phyloP scores from a whole-genome alignment of 805 yeast genomes.

The Saturnispora ahearnii region DNA sequence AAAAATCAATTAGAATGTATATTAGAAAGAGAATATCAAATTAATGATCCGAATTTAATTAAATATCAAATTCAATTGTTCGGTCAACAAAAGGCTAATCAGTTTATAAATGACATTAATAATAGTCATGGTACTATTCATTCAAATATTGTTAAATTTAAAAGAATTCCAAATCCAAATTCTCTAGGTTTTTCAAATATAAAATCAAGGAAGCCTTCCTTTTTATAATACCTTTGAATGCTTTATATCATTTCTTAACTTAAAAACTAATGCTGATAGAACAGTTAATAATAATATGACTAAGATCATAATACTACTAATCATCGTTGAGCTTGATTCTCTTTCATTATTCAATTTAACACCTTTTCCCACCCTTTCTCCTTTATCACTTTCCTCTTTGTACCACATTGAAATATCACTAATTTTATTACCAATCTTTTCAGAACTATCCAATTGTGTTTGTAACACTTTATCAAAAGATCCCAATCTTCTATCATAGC shows the following conservation, averaged over 20 bases:
- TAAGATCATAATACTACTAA: slow-evolving; percentile 26
- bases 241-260: slow-evolving; percentile 53
- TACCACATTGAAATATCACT: background rate
- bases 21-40: slow-evolving; percentile 23
- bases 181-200: slow-evolving; percentile 38
- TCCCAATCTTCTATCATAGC: slow-evolving; percentile 11
- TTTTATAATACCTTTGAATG: slow-evolving; percentile 41
- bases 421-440: slow-evolving; percentile 10
- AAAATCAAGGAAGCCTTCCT: slow-evolving; percentile 37
- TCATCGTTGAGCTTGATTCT: slow-evolving; percentile 7
- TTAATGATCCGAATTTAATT: slow-evolving; percentile 32
- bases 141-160: slow-evolving; percentile 35
- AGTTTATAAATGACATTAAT: slow-evolving; percentile 21
- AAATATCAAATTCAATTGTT: slow-evolving; percentile 25
- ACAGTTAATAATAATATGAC: slow-evolving; percentile 32
- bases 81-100: slow-evolving; percentile 20
- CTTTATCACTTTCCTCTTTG: background rate
- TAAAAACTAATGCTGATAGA: slow-evolving; percentile 39
- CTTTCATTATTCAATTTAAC: background rate
- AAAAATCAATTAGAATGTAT: slow-evolving; percentile 9
- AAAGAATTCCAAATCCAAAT: slow-evolving; percentile 41
- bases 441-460: slow-evolving; percentile 11
- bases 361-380: background rate
- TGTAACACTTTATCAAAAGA: slow-evolving; percentile 12
- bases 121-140: slow-evolving; percentile 23